phyloP scores from a whole-genome alignment of 176 grass and related monocot genomes.

The Triticum dicoccoides region DNA sequence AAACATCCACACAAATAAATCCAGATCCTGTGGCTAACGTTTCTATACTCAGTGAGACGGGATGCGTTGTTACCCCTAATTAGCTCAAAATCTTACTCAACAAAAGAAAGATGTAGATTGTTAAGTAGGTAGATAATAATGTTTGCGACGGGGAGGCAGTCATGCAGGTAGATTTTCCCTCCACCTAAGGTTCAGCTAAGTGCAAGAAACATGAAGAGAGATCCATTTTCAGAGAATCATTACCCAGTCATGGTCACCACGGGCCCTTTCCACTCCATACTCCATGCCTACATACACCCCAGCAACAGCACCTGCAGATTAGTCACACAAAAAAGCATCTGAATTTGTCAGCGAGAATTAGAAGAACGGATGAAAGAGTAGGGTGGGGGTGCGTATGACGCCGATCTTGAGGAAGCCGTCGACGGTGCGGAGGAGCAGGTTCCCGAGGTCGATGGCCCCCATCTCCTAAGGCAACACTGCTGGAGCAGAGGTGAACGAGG shows the following conservation, averaged over 20 bases:
- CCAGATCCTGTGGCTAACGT: no score
- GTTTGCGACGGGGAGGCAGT: neutral
- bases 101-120: neutral
- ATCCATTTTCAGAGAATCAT: neutral
- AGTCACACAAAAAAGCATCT: neutral
- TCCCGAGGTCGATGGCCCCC: no score
- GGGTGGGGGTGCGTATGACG: no score
- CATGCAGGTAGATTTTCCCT: neutral
- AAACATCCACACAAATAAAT: no score
- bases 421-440: no score
- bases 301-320: conserved; percentile 56
- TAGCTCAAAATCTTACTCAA: neutral
- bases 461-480: no score
- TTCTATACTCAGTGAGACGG: no score
- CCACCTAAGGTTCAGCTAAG: neutral
- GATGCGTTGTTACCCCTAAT: neutral
- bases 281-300: conserved; percentile 76
- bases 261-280: conserved; percentile 65
- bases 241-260: conserved; percentile 74
- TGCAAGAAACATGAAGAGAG: neutral
- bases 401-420: no score
- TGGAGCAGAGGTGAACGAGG: no score
- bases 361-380: neutral
- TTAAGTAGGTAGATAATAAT: neutral
- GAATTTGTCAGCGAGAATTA: neutral